Base-by-base conservation (phyloP, 805 yeast genomes). In the Yamadazyma takamatsuzukensis region DNA sequence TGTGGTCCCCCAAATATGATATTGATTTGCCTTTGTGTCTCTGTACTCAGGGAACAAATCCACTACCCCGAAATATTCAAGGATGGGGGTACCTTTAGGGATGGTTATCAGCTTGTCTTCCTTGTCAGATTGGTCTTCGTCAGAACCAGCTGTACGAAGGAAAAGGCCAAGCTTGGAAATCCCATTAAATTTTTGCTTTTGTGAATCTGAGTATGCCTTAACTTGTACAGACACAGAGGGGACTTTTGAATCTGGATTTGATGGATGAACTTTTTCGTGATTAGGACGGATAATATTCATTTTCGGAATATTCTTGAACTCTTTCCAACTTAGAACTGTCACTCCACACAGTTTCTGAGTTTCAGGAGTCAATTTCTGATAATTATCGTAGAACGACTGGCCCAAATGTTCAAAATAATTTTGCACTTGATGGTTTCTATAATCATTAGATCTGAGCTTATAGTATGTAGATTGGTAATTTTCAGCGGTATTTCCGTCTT, bases 51-150 rank as follows among this genome's bases (percentile, higher is more conserved):
- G 67, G 44, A 78, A 81, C 32, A 74, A 64, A 42, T 78, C 81
- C 2, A 90, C 56, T 44, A 83, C 89, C 5, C 97, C 97, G 6
- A 77, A 54, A 37, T 77, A 70, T 51, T 85, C 88, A 16, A 70
- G 61, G 6, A 87, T 55, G 4, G 74, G 61, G 1, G 76, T 69
- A 13, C 71, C 74, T 25, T 62, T 57, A 1, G 71, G 66, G 13
- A 81, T 55, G 0, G 36, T 40, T 14, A 40, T 28, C 15, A 30
- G 36, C 13, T 37, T 29, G 8, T 16, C 31, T 18, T 43, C 38
- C 14, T 18, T 17, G 24, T 40, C 34, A 19, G 45, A 15, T 27
- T 59, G 48, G n/a, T n/a, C n/a, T n/a, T n/a, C n/a, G n/a, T n/a
- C n/a, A n/a, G n/a, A n/a, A n/a, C n/a, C n/a, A n/a, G n/a, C n/a